Base-by-base conservation (phyloP, 352 stramenopile genomes). In the Phytopythium oedochilum region DNA sequence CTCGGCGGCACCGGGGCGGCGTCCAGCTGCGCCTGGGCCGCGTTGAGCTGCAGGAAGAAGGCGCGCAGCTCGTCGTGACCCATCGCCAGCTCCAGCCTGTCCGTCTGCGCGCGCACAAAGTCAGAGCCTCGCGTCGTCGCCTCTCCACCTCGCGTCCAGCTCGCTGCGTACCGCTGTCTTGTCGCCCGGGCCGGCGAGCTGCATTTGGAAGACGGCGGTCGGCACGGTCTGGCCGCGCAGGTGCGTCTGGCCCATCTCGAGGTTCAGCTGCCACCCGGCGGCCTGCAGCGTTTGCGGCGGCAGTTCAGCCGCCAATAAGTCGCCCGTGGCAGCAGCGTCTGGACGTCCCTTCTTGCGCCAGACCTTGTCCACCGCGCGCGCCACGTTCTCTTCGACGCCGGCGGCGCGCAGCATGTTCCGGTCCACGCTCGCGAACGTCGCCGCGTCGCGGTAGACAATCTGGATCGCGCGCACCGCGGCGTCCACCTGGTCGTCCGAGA, bases 21-120 rank as follows among this genome's bases (percentile, higher is more conserved):
- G 35, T 90, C 79, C 12, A 90, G 50, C 44, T 78, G 63, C 20
- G 48, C 52, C 59, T 90, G 79, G 28, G 86, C 69, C 6, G 63
- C 61, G 53, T 90, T 87, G 31, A 90, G 77, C 57, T 90, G 66
- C 12, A 73, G 45, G 56, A 90, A 87, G 49, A 90, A 55, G 15
- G 48, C 55, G 25, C 66, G 71, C 17, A 88, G 59, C 39, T 88
- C 71, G 22, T 57, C 59, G 46, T 90, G 79, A 11, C 70, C 76
- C 59, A 90, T 59, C 55, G 88, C 79, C 0, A 90, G 18, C 38
- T 84, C 73, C 26, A 88, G 34, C 40, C 53, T 78, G 42, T 85
- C 68, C n/a, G 68, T 62, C 65, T 81, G 54, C 34, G 38, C n/a
- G 39, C 38, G 43, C 26, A 10, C 29, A 35, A n/a, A 11, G 9